Conservation (phyloP, 23 red algal species). For the Gracilaria caudata region DNA sequence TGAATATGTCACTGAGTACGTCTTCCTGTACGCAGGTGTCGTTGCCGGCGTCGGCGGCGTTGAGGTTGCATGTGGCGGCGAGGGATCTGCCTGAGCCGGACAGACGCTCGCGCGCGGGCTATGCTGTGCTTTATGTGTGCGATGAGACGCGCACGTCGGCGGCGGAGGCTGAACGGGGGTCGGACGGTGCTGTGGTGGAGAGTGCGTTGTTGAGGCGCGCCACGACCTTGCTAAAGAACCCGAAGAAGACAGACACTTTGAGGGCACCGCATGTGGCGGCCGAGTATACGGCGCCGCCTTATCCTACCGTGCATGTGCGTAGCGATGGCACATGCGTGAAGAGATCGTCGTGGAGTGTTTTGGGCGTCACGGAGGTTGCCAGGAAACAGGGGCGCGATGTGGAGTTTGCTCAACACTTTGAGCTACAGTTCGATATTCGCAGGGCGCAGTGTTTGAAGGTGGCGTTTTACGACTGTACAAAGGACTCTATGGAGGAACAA, state of each 20-base stretch:
- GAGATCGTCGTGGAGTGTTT: slow-evolving; percentile 17
- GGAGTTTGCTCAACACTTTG: slow-evolving; percentile 20
- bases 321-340: neutral
- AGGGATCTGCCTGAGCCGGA: slow-evolving; percentile 58
- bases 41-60: neutral
- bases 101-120: slow-evolving; percentile 36
- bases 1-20: neutral
- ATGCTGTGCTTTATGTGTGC: slow-evolving; percentile 45
- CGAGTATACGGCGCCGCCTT: neutral
- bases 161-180: neutral
- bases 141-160: neutral
- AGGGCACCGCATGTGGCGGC: slow-evolving; percentile 3
- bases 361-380: slow-evolving; percentile 42
- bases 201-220: neutral
- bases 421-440: slow-evolving; percentile 1
- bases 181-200: neutral
- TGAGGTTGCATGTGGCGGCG: slow-evolving; percentile 8
- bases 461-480: slow-evolving; percentile 43
- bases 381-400: slow-evolving; percentile 49
- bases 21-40: neutral
- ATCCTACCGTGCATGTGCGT: neutral
- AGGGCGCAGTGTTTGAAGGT: slow-evolving; percentile 17
- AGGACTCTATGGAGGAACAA: neutral
- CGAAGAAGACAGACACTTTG: neutral
- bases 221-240: neutral